Conservation (phyloP, 1,284 basidiomycete species). For the Sutorius eximius region DNA sequence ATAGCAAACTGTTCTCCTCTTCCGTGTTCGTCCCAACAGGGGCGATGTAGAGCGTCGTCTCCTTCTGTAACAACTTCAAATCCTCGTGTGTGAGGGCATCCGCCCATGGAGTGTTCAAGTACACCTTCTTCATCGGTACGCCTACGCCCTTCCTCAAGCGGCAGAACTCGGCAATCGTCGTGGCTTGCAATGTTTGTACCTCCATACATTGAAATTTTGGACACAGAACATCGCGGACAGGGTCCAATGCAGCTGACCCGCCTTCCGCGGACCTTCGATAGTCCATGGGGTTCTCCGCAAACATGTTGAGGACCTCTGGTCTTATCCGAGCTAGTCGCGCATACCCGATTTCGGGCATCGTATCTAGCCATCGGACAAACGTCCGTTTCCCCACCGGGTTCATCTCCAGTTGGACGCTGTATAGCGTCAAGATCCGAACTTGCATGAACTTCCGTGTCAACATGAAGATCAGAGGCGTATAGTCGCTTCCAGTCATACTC, state of each 20-base stretch:
- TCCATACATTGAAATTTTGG: slow-evolving; percentile 47
- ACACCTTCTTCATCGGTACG: slow-evolving; percentile 38
- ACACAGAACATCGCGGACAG: slow-evolving; percentile 32
- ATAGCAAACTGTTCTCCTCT: slow-evolving; percentile 39
- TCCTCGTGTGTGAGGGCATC: slow-evolving; percentile 17
- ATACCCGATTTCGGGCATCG: slow-evolving; percentile 53
- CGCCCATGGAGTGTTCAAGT: slow-evolving; percentile 32
- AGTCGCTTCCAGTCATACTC: slow-evolving; percentile 50
- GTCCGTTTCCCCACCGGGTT: slow-evolving; percentile 23
- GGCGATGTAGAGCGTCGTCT: slow-evolving; percentile 28
- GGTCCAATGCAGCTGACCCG: not conserved
- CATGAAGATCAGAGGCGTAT: slow-evolving; percentile 43
- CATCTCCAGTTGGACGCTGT: slow-evolving; percentile 39
- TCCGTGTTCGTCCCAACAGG: slow-evolving; percentile 37
- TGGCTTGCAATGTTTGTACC: slow-evolving; percentile 33
- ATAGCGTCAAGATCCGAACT: slow-evolving; percentile 51
- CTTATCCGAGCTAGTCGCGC: slow-evolving; percentile 47
- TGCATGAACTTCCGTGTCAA: slow-evolving; percentile 48
- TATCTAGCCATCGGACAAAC: slow-evolving; percentile 49
- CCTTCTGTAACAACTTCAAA: slow-evolving; percentile 19
- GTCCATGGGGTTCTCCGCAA: slow-evolving; percentile 41
- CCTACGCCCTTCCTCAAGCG: slow-evolving; percentile 31
- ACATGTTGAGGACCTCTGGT: slow-evolving; percentile 42
- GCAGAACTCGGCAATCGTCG: slow-evolving; percentile 28
- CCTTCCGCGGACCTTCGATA: slow-evolving; percentile 19